A percentile compares a stretch with the other conserved stretches of the same genome.
These are phyloP conservation scores for Dianthus caryophyllus DNA, from an alignment of 148 eudicot species.

Conservation along the genomic window DNA sequence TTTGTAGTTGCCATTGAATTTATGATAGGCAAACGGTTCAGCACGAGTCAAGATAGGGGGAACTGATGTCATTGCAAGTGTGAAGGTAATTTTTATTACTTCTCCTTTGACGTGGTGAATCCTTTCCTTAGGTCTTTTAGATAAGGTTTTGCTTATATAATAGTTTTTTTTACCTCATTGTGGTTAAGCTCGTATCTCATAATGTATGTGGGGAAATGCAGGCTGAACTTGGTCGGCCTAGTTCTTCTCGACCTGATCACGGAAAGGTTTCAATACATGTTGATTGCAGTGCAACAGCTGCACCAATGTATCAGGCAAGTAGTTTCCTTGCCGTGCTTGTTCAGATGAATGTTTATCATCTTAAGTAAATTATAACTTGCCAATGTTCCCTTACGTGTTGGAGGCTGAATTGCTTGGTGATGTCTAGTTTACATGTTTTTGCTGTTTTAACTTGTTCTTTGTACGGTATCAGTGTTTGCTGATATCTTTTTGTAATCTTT, in stretches of 20 bases:
- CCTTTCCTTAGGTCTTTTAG: background rate
- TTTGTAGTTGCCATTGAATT: slow-evolving; percentile 13
- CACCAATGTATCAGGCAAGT: slow-evolving; percentile 64
- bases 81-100: slow-evolving; percentile 48
- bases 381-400: background rate
- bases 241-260: slow-evolving; percentile 45
- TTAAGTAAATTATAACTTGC: background rate
- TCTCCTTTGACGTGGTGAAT: background rate
- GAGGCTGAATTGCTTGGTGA: background rate
- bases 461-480: background rate
- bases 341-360: no score
- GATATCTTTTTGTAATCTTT: background rate
- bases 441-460: background rate
- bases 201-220: slow-evolving; percentile 29
- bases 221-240: slow-evolving; percentile 87
- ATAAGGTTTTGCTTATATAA: background rate
- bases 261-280: slow-evolving; percentile 76
- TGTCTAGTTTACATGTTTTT: background rate
- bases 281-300: slow-evolving; percentile 88
- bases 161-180: background rate
- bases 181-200: background rate
- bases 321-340: slow-evolving; percentile 9
- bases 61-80: slow-evolving; percentile 88
- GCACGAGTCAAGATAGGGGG: slow-evolving; percentile 85
- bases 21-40: slow-evolving; percentile 77